A percentile compares a stretch with the other conserved stretches of the same genome.
These are phyloP conservation scores for Rhizophora mangle DNA, from an alignment of 345 rosid genomes.

Conservation along the genomic window DNA sequence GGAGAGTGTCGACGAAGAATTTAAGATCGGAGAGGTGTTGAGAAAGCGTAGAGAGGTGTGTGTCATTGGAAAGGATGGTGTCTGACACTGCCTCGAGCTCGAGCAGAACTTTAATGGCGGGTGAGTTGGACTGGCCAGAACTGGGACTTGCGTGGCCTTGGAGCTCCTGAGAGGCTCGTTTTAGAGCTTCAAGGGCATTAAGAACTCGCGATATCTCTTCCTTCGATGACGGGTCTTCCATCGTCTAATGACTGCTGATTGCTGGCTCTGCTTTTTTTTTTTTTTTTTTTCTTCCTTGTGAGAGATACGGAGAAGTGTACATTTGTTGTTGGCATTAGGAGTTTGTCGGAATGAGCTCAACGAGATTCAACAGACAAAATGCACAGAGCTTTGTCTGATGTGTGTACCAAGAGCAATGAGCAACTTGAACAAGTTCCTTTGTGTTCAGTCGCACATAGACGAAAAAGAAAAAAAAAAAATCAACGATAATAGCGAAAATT, in stretches of 20 bases:
- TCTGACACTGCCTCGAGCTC: constrained; percentile 63
- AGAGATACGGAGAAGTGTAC: not conserved
- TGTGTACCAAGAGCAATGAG: no score
- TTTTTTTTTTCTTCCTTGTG: not conserved
- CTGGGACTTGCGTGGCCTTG: constrained; percentile 37
- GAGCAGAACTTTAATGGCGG: constrained; percentile 54
- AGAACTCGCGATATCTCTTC: constrained; percentile 30
- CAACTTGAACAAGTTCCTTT: no score
- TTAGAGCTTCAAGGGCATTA: constrained; percentile 57
- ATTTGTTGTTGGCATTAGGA: not conserved
- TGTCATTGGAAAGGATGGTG: constrained; percentile 49
- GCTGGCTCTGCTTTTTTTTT: not conserved
- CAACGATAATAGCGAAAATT: no score
- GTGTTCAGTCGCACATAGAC: no score
- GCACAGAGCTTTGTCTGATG: not conserved
- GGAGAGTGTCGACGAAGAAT: constrained; percentile 38
- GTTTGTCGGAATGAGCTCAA: not conserved
- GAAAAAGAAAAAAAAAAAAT: no score
- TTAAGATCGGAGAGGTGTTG: constrained; percentile 45
- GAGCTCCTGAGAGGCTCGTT: constrained; percentile 60
- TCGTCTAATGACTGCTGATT: not conserved
- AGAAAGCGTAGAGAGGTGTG: constrained; percentile 47
- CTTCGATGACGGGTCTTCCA: constrained; percentile 23
- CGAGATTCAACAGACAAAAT: constrained; percentile 2
- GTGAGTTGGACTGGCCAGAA: constrained; percentile 32